Evolutionary conservation across 2,329 filamentous ascomycete species (phyloP).

Genomic region (Colletotrichum sp.): DNA sequence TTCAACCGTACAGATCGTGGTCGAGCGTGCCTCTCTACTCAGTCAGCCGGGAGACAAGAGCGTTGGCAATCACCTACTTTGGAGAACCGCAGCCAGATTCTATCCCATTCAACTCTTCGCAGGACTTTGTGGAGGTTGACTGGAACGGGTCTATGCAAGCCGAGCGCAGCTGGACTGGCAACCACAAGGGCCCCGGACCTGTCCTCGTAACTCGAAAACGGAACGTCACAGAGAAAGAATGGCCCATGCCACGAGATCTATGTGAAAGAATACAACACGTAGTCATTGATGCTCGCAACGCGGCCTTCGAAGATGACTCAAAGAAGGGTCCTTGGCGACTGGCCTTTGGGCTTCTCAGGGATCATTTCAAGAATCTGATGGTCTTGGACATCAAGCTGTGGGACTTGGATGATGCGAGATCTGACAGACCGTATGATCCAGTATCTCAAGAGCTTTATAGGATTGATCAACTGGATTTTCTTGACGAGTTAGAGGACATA

Average conservation of each 20-base stretch:
- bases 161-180: not conserved
- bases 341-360: fast-evolving
- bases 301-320: not conserved
- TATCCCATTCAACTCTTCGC: not conserved
- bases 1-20: not conserved
- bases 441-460: not conserved
- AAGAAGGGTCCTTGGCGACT: not conserved
- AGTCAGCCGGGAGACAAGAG: not conserved
- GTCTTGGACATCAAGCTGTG: not conserved
- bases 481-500: not conserved
- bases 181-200: not conserved
- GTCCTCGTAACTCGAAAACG: fast-evolving
- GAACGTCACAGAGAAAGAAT: not conserved
- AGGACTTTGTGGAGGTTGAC: not conserved
- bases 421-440: not conserved
- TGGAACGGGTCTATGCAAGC: not conserved
- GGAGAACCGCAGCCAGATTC: not conserved
- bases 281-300: not conserved
- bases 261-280: not conserved
- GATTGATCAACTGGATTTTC: not conserved
- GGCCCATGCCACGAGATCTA: not conserved
- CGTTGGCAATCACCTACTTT: not conserved
- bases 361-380: fast-evolving
- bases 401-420: not conserved
- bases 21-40: not conserved